Evolutionary conservation across 1,284 basidiomycete genomes (phyloP).

Genomic region (Gymnopus androsaceus): DNA sequence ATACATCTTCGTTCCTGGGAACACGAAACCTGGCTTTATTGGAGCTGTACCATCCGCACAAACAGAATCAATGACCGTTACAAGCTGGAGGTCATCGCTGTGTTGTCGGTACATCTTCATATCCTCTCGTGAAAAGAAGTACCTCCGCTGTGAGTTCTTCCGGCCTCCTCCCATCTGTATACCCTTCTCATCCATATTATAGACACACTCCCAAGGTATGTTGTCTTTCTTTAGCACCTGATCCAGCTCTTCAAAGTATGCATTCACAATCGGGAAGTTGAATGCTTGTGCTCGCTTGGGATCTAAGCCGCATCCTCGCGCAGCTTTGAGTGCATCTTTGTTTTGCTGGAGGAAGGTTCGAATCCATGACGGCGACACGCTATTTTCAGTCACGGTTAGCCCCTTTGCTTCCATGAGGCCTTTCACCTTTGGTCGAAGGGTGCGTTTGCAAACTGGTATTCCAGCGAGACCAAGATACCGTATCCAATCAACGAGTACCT

Average conservation of each 20-base stretch:
- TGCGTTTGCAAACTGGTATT: neutral
- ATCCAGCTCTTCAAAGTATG: conserved; percentile 19
- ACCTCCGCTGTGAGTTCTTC: conserved; percentile 4
- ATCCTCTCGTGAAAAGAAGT: neutral
- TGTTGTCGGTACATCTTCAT: conserved; percentile 20
- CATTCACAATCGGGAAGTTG: conserved; percentile 12
- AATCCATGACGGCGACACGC: neutral
- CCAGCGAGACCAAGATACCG: neutral
- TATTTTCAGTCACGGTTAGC: neutral
- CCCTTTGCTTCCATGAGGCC: neutral
- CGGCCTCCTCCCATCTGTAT: conserved; percentile 13
- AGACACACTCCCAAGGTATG: conserved; percentile 24
- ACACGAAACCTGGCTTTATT: conserved; percentile 33
- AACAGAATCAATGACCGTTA: conserved; percentile 36
- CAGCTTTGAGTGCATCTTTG: neutral
- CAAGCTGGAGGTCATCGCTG: conserved; percentile 33
- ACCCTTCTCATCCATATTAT: conserved; percentile 29
- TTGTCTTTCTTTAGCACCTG: conserved; percentile 15
- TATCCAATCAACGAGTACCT: conserved; percentile 10
- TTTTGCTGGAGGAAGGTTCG: neutral
- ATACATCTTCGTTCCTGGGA: conserved; percentile 27
- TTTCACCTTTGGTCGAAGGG: neutral
- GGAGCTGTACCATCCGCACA: conserved; percentile 28
- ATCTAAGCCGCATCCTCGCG: conserved; percentile 24
- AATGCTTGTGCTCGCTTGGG: conserved; percentile 17